Percentiles rank a stretch among this genome's conserved stretches.
phyloP scores from a whole-genome alignment of 1,284 basidiomycete species.

The Ceratobasidium sp. region DNA sequence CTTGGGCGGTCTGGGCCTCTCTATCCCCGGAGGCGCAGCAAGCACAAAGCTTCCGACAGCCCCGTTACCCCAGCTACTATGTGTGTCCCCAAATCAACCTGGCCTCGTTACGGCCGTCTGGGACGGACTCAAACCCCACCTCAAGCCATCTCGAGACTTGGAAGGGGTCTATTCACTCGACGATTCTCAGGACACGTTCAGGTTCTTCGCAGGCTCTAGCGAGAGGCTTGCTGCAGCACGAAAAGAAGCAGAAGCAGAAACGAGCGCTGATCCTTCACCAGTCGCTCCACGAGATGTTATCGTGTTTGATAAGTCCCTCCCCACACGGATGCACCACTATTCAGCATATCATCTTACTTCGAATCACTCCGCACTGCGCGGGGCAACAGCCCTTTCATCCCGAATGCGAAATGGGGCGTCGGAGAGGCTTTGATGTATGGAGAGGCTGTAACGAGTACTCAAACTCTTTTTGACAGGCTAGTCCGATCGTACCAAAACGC shows the following conservation, averaged over 20 bases:
- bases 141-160: slow-evolving; percentile 47
- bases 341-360: slow-evolving; percentile 55
- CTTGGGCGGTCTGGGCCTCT: slow-evolving; percentile 58
- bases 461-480: slow-evolving; percentile 92
- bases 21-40: slow-evolving; percentile 39
- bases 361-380: slow-evolving; percentile 47
- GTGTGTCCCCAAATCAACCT: slow-evolving; percentile 47
- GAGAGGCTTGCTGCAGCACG: slow-evolving; percentile 47
- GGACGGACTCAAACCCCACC: slow-evolving; percentile 49
- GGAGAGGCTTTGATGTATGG: slow-evolving; percentile 87
- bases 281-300: slow-evolving; percentile 49
- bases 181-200: slow-evolving; percentile 74
- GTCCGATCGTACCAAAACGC: slow-evolving; percentile 46
- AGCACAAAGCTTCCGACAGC: slow-evolving; percentile 32
- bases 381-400: slow-evolving; percentile 47
- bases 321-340: slow-evolving; percentile 54
- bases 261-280: slow-evolving; percentile 47
- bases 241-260: slow-evolving; percentile 41
- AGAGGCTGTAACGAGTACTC: slow-evolving; percentile 92
- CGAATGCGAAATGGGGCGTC: slow-evolving; percentile 58
- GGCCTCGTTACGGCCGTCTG: slow-evolving; percentile 53
- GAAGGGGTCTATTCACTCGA: slow-evolving; percentile 53
- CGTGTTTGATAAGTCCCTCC: slow-evolving; percentile 44
- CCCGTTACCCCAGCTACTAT: slow-evolving; percentile 62
- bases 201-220: slow-evolving; percentile 51